A percentile compares a stretch with the other conserved stretches of the same genome.
Conservation (phyloP, 129 eudicot species). For the Chrysanthemum makinoi region DNA sequence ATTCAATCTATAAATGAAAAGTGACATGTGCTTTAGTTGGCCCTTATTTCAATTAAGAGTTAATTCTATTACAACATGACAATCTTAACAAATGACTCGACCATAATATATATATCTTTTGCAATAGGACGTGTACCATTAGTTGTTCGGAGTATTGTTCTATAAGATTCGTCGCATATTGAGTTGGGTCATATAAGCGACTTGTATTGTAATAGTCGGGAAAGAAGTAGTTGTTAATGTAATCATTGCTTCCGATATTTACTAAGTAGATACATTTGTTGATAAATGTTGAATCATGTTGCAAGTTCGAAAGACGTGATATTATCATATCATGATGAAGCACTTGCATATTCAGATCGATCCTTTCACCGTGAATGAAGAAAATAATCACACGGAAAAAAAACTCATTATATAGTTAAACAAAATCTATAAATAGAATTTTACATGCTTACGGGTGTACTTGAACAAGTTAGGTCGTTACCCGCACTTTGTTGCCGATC, state of each 20-base stretch:
- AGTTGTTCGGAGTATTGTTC: conserved; percentile 35
- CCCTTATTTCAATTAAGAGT: too few species aligned
- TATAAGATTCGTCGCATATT: conserved; percentile 29
- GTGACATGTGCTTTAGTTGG: too few species aligned
- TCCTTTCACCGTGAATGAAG: conserved; percentile 32
- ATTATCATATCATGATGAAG: conserved; percentile 20
- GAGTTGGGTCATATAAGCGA: conserved; percentile 11
- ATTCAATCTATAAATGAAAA: too few species aligned
- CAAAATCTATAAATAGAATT: too few species aligned
- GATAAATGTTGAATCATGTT: conserved; percentile 22
- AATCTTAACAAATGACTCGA: too few species aligned
- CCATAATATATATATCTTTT: too few species aligned
- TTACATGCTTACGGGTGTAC: too few species aligned
- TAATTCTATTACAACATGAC: too few species aligned
- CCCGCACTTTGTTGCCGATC: too few species aligned
- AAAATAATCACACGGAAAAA: not conserved
- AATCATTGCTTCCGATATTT: conserved; percentile 47
- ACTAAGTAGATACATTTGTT: conserved; percentile 39
- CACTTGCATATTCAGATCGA: conserved; percentile 35
- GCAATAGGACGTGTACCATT: conserved; percentile 20
- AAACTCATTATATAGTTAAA: not conserved
- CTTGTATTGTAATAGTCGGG: conserved; percentile 27
- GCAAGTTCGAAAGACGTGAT: conserved; percentile 17
- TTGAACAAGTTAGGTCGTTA: too few species aligned
- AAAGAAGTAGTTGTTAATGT: conserved; percentile 46